These are phyloP conservation scores for Elaeagnus macrophylla DNA, from an alignment of 306 rosid genomes.

Conservation along the genomic window DNA sequence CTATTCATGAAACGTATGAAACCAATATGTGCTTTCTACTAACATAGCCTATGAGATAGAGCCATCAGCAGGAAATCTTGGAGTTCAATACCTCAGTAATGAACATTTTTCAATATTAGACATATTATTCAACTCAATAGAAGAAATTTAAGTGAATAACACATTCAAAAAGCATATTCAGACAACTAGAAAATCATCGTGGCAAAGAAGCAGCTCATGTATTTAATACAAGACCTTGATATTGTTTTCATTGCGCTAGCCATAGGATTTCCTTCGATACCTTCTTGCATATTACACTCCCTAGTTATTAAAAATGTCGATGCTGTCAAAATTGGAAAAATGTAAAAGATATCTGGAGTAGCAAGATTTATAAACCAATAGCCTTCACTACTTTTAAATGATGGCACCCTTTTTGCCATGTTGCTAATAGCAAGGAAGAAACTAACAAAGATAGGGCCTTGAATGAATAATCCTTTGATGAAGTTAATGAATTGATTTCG, in stretches of 20 bases:
- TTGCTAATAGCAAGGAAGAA: constrained; percentile 75
- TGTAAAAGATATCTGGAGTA: constrained; percentile 62
- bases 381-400: constrained; percentile 82
- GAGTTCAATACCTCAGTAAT: no score
- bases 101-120: no score
- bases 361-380: constrained; percentile 86
- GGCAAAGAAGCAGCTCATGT: constrained; percentile 10
- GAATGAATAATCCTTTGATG: constrained; percentile 64
- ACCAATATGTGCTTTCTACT: no score
- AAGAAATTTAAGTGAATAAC: constrained; percentile 5
- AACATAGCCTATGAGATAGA: background rate
- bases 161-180: no score
- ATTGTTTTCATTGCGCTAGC: constrained; percentile 71
- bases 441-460: constrained; percentile 73
- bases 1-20: no score
- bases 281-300: constrained; percentile 90
- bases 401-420: constrained; percentile 85
- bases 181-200: no score
- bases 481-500: constrained; percentile 64
- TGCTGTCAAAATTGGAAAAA: constrained; percentile 66
- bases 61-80: no score
- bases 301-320: constrained; percentile 69
- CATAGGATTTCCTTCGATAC: constrained; percentile 84
- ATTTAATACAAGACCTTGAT: constrained; percentile 41
- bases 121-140: background rate